Base-by-base conservation (phyloP, 2,329 filamentous ascomycete species). In the Ceratocystiopsis sp. region DNA sequence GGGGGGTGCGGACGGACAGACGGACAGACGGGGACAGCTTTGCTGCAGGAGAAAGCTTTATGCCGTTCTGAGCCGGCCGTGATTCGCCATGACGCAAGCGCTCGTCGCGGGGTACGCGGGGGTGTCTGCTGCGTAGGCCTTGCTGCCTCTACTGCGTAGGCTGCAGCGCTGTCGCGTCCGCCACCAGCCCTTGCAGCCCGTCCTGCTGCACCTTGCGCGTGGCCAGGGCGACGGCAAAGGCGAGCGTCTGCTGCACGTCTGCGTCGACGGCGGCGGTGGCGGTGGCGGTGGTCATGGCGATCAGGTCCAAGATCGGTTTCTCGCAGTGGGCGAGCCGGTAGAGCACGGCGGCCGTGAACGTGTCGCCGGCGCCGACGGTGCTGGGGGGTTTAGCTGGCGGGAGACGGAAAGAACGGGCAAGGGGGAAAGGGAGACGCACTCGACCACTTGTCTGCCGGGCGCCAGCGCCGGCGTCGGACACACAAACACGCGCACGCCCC, bases 311-410 rank as follows among this genome's bases (percentile, higher is more conserved):
- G 11, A 29, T 9, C 16, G 9, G 35, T 9, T 8, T 34, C 37
- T 53, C 50, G 48, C 66, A 67, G 53, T 64, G 70, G 45, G 69
- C 59, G 47, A 82, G 57, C 34, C 64, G 68, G 58, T 77, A 83
- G 40, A 85, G 60, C 57, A 81, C 74, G 46, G 78, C 80, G 33
- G 80, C 80, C 49, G 80, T 73, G 53, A 85, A 85, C 0, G 80
- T 84, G 54, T 85, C 81, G 50, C 81, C 81, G 37, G 80, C 80
- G 43, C 80, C 81, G 47, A 84, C 70, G 7, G 78, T 69, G 55
- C 80, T 83, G 35, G 16, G 2, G 19, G 19, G 19, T 4, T 21
- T 21, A 7, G 5, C 10, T 39, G 25, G 36, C 33, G 15, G 21
- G 34, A 14, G 15, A 12, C 16, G 14, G 8, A 9, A 18, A 15